phyloP scores from a whole-genome alignment of 2,329 filamentous ascomycete species.

The Diaporthe citrichinensis region DNA sequence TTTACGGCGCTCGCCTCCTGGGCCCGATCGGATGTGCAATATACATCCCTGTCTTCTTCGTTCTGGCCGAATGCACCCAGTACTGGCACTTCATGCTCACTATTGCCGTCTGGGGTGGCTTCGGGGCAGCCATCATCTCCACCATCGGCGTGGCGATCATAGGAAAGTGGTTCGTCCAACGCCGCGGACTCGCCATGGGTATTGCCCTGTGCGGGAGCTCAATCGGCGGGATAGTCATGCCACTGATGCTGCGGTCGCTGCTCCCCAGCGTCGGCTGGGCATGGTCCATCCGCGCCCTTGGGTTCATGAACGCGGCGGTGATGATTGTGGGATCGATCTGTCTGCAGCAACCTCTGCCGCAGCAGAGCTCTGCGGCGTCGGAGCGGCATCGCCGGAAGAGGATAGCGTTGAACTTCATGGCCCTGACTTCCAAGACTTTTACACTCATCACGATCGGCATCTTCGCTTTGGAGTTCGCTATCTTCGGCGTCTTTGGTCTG shows the following conservation, averaged over 20 bases:
- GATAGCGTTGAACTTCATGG: conserved; percentile 55
- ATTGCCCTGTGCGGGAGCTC: conserved; percentile 45
- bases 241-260: conserved; percentile 51
- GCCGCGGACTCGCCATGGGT: conserved; percentile 47
- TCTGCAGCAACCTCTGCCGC: conserved; percentile 51
- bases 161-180: conserved; percentile 48
- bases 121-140: conserved; percentile 56
- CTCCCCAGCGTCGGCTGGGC: conserved; percentile 50
- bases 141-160: conserved; percentile 52
- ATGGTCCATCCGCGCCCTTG: conserved; percentile 53
- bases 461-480: conserved; percentile 62
- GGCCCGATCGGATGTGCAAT: conserved; percentile 53
- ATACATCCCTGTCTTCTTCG: conserved; percentile 57
- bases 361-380: background rate
- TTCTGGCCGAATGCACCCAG: conserved; percentile 60
- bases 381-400: conserved; percentile 42
- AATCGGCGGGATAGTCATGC: conserved; percentile 51
- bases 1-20: conserved; percentile 59
- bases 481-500: conserved; percentile 62
- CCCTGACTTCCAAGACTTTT: conserved; percentile 58
- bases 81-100: conserved; percentile 65
- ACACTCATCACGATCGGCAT: conserved; percentile 57
- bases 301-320: conserved; percentile 48
- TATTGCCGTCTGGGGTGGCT: conserved; percentile 58
- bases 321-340: conserved; percentile 50